phyloP scores from a whole-genome alignment of 495 filamentous ascomycete genomes.

The Aspergillus coremiiformis region DNA sequence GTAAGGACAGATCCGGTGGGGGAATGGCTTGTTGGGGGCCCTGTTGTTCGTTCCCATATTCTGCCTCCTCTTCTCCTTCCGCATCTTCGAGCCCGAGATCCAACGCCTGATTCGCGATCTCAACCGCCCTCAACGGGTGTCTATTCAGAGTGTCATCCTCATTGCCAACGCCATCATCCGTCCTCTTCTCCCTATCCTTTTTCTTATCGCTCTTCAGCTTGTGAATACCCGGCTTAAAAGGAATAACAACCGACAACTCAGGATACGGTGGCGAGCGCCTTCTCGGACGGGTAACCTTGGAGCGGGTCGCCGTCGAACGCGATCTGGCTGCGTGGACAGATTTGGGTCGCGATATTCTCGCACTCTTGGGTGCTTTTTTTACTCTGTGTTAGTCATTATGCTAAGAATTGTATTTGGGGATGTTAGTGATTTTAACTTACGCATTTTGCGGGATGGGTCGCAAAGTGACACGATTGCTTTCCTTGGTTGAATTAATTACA shows the following conservation, averaged over 20 bases:
- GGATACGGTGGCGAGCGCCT: not conserved
- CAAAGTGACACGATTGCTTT: no score
- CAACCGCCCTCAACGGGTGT: no score
- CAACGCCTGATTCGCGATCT: not conserved
- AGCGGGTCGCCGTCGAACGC: not conserved
- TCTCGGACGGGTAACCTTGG: not conserved
- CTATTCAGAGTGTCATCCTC: not conserved
- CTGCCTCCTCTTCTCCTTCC: not conserved
- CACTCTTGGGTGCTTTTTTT: not conserved
- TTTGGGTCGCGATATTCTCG: not conserved
- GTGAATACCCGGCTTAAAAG: no score
- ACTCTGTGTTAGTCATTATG: no score
- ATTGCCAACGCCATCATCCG: not conserved
- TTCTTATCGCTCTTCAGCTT: not conserved
- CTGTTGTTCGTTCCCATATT: no score
- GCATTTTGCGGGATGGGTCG: no score
- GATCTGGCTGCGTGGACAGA: not conserved
- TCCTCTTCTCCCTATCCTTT: not conserved
- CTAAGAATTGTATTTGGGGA: no score
- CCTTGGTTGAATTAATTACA: no score
- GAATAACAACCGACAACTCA: not conserved
- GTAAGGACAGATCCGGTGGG: not conserved
- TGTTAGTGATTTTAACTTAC: no score
- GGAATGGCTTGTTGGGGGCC: not conserved
- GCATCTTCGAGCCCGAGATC: not conserved